Evolutionary conservation across 805 yeast species (phyloP), one percentile per base, ranked within the genome.

Genomic region (Lipomyces sp.): DNA sequence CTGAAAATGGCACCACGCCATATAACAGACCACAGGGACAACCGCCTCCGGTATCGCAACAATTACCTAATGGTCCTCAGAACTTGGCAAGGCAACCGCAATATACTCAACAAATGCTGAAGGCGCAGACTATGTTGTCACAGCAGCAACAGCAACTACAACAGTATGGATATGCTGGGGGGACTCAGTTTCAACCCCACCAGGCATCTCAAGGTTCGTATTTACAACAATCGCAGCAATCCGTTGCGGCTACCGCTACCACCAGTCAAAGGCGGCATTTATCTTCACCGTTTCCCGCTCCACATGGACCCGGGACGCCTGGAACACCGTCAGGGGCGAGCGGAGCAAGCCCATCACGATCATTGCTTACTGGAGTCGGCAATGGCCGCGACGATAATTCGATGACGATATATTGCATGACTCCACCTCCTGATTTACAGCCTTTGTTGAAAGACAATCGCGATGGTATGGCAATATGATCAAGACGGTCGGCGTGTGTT

Each of bases 221-320:
- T 34, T 59, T 33, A 45, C 57, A 37, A 32, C 62, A 53, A 34
- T 55, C 50, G 32, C 66, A 59, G 18, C 64, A 13, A 29, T 24
- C 56, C 11, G 48, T 39, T 32, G 50, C 60, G 30, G 64, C 64
- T 8, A 33, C 64, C 10, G 42, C 57, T 11, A 18, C 54, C 24
- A 34, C 34, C 5, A 51, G 29, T 13, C 71, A 68, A 32, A 62
- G 71, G 32, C 60, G 69, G 32, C 59, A 64, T 53, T 65, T 68
- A 2, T 63, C 71, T 1, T 66, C 70, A 7, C 70, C 69, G 32
- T 67, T 64, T 39, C 64, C 68, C 2, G 63, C 56, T 5, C 57
- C 67, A 10, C 64, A 53, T 32, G 64, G 59, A 35, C 50, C 53
- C 39, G 68, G 65, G 2, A 63, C 68, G 1, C 70, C 70, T 10